Evolutionary conservation across 1,284 basidiomycete genomes (phyloP), one percentile per base, ranked within the genome.

Genomic region (Ustilago sp.): DNA sequence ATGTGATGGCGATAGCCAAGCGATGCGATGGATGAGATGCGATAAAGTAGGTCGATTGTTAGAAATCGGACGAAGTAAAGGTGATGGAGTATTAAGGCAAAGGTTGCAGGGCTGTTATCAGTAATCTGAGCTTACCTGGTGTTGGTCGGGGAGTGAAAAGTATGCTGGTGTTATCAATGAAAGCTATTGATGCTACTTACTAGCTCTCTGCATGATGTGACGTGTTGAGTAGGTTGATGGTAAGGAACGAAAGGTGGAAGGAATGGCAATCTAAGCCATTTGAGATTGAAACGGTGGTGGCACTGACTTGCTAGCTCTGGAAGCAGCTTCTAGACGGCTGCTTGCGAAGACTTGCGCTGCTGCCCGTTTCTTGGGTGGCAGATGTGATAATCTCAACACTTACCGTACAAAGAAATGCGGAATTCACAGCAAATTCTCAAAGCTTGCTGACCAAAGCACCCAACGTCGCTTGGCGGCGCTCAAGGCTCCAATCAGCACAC

Each of bases 181-280:
- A 19, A 8, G n/a, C 43, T 17, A 32, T 17, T 34, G 0, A 38
- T 11, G 52, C 28, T 53, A 73, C 70, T 73, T 59, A 73, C 70
- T 68, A 64, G 70, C 70, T 73, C 70, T 68, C 61, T 73, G 70
- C 70, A 73, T 73, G 70, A 55, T 68, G 70, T 63, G 54, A 58
- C 60, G 56, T 58, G 60, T 38, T n/a, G 47, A 36, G 11, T 31
- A 54, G 38, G 59, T 32, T 65, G 61, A 61, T 73, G 70, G 70
- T 73, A 58, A 54, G 13, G 62, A 41, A 28, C n/a, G 8, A 19
- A 32, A 23, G 12, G 28, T n/a, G 19, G 36, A n/a, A 36, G 53
- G 31, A 38, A 57, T 35, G 43, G 52, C 61, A 54, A 65, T 59
- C 48, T 61, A 36, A 52, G 50, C 52, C 38, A 64, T 23, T 72